phyloP scores from a whole-genome alignment of 768 basidiomycete species.

The Russula earlei region DNA sequence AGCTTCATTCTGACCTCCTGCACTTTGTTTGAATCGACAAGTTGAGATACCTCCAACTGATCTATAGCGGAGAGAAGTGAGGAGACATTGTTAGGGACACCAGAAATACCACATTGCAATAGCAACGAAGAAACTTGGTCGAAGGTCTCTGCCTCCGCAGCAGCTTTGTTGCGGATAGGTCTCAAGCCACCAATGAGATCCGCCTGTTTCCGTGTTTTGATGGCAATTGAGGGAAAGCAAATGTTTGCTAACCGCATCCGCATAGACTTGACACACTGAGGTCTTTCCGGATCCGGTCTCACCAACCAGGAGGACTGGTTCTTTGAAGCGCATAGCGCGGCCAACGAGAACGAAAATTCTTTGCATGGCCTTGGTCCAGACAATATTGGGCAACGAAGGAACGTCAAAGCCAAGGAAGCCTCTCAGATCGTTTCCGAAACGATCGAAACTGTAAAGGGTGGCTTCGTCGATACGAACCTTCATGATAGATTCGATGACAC shows the following conservation, averaged over 20 bases:
- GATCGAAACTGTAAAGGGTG: conserved; percentile 53
- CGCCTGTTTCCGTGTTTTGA: conserved; percentile 95
- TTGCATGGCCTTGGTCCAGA: conserved; percentile 94
- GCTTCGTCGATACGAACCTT: conserved; percentile 73
- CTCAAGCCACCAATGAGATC: conserved; percentile 92
- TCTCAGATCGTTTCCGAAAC: conserved; percentile 31
- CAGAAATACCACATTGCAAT: conserved; percentile 31
- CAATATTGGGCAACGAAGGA: conserved; percentile 41
- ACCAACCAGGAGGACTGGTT: conserved; percentile 91
- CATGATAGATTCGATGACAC: conserved; percentile 85
- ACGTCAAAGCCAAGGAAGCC: conserved; percentile 48
- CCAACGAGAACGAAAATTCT: conserved; percentile 77
- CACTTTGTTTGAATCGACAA: conserved; percentile 23
- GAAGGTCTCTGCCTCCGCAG: conserved; percentile 41
- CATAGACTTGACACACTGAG: conserved; percentile 86
- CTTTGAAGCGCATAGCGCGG: conserved; percentile 81
- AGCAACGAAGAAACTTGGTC: conserved; percentile 37
- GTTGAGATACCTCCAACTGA: conserved; percentile 16
- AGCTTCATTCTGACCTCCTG: conserved; percentile 37
- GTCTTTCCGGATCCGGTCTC: conserved; percentile 98
- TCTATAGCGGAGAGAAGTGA: conserved; percentile 24
- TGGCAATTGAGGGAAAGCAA: conserved; percentile 86
- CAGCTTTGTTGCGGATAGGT: conserved; percentile 69
- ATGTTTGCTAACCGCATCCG: conserved; percentile 48
- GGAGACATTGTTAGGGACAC: conserved; percentile 21